Evolutionary conservation across 2,329 filamentous ascomycete species (phyloP).

Genomic region (Fusarium sp.): DNA sequence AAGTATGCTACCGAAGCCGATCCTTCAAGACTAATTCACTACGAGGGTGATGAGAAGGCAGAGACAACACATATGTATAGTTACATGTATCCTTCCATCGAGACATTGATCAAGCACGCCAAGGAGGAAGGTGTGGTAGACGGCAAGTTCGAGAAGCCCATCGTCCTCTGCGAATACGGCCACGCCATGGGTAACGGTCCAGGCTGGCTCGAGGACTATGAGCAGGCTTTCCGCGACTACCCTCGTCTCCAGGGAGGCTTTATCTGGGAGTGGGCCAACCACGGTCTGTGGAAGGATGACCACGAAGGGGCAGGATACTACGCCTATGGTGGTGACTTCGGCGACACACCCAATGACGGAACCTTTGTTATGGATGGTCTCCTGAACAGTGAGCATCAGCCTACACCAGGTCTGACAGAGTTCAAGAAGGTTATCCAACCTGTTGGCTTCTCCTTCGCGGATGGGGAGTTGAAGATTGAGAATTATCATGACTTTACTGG

Average conservation of each 20-base stretch:
- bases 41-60: slow-evolving; percentile 73
- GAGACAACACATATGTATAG: slow-evolving; percentile 74
- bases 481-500: slow-evolving; percentile 66
- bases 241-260: slow-evolving; percentile 75
- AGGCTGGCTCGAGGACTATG: slow-evolving; percentile 76
- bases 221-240: slow-evolving; percentile 71
- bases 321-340: slow-evolving; percentile 74
- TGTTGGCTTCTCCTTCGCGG: slow-evolving; percentile 58
- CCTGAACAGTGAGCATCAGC: slow-evolving; percentile 65
- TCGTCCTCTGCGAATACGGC: slow-evolving; percentile 70
- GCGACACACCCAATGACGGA: slow-evolving; percentile 70
- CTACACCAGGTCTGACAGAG: slow-evolving; percentile 69
- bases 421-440: slow-evolving; percentile 71
- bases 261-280: slow-evolving; percentile 77
- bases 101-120: slow-evolving; percentile 63
- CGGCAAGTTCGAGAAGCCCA: slow-evolving; percentile 66
- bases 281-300: slow-evolving; percentile 67
- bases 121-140: slow-evolving; percentile 59
- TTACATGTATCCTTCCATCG: slow-evolving; percentile 74
- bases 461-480: slow-evolving; percentile 56
- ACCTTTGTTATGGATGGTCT: slow-evolving; percentile 75
- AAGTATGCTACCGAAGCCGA: slow-evolving; percentile 71
- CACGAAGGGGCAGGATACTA: slow-evolving; percentile 63
- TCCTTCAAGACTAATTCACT: slow-evolving; percentile 71
- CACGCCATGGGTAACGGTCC: slow-evolving; percentile 83